Conservation (phyloP, 257 asterid genomes). For the Ocimum tenuiflorum region DNA sequence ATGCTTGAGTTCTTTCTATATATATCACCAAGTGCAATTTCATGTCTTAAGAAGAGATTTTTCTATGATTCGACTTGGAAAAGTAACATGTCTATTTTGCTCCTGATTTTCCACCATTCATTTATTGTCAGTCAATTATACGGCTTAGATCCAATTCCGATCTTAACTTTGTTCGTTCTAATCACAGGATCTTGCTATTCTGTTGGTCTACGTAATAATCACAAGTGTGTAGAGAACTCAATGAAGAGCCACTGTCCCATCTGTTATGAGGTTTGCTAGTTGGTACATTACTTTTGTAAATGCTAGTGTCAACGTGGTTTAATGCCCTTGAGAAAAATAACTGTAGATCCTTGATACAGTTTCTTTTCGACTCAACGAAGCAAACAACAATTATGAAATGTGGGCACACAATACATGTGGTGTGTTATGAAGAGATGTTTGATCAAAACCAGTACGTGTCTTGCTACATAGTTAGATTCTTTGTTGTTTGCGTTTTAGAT, state of each 20-base stretch:
- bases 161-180: slow-evolving; percentile 8
- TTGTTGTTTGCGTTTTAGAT: not conserved
- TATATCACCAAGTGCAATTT: not conserved
- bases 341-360: slow-evolving; percentile 37
- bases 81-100: not conserved
- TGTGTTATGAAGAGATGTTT: slow-evolving; percentile 58
- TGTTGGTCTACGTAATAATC: slow-evolving; percentile 53
- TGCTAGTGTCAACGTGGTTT: not conserved
- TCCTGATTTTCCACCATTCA: not conserved
- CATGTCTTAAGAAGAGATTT: not conserved
- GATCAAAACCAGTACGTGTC: slow-evolving; percentile 54
- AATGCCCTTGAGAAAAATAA: slow-evolving; percentile 5
- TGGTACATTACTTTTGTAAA: slow-evolving; percentile 4
- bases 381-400: slow-evolving; percentile 69
- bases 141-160: not conserved
- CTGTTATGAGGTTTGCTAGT: slow-evolving; percentile 66
- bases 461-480: not conserved
- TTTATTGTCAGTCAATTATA: not conserved
- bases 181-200: slow-evolving; percentile 82
- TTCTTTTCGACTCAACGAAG: slow-evolving; percentile 80
- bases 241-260: slow-evolving; percentile 94
- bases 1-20: not conserved
- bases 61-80: not conserved
- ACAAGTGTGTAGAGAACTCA: slow-evolving; percentile 73
- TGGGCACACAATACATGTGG: slow-evolving; percentile 84